These are phyloP conservation scores for Solanum corneliomulleri DNA, from an alignment of 257 asterid species.

Conservation along the genomic window DNA sequence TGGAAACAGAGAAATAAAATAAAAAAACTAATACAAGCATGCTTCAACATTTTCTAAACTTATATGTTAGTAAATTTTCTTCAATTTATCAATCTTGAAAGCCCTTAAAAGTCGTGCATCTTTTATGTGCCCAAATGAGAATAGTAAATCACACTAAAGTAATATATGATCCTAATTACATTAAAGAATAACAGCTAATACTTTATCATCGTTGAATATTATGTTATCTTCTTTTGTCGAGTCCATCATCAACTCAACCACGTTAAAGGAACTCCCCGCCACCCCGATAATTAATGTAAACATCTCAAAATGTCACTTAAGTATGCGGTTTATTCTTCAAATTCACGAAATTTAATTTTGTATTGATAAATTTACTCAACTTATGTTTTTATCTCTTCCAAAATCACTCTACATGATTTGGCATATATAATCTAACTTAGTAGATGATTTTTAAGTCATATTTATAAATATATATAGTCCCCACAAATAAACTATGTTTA, in stretches of 20 bases:
- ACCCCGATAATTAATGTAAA: not conserved
- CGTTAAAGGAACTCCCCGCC: not conserved
- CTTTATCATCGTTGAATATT: not conserved
- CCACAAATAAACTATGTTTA: not conserved
- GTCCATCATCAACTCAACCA: not conserved
- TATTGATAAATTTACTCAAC: not conserved
- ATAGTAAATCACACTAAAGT: not conserved
- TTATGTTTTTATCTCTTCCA: not conserved
- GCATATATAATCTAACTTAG: not conserved
- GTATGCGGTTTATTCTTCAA: not conserved
- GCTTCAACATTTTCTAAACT: not conserved
- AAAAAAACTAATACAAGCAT: not conserved
- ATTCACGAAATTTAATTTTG: not conserved
- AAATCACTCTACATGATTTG: not conserved
- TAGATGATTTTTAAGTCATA: not conserved
- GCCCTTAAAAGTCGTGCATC: not conserved
- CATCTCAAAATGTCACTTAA: not conserved
- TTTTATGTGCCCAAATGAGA: not conserved
- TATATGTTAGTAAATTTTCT: not conserved
- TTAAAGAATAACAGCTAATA: not conserved
- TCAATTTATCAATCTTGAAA: not conserved
- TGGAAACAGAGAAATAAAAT: not conserved
- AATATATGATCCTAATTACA: not conserved
- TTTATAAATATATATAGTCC: not conserved
- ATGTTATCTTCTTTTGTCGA: not conserved